These are phyloP conservation scores for Fragosphaeria purpurea DNA, from an alignment of 2,329 filamentous ascomycete genomes.

Conservation along the genomic window DNA sequence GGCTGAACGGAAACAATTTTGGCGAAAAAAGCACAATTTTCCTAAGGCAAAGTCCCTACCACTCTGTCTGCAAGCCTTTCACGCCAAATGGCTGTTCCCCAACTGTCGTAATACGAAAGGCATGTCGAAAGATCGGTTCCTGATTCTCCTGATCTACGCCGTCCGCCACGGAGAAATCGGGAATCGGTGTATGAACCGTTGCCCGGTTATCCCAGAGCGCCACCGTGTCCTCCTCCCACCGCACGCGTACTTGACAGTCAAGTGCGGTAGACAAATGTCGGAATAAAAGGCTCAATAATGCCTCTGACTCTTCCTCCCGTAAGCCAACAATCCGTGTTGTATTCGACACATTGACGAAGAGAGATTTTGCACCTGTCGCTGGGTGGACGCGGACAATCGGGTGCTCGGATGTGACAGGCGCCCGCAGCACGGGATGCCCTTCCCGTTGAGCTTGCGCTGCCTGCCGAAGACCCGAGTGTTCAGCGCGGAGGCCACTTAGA, in stretches of 20 bases:
- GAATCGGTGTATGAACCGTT: conserved; percentile 25
- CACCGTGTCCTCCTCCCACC: conserved; percentile 55
- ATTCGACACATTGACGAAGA: conserved; percentile 60
- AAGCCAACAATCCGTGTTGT: conserved; percentile 53
- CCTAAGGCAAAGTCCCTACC: too few relatives aligned
- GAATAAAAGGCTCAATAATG: conserved; percentile 60
- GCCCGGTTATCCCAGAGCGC: conserved; percentile 61
- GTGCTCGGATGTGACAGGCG: conserved; percentile 57
- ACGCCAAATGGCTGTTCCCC: too few relatives aligned
- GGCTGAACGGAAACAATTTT: too few relatives aligned
- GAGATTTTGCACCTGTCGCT: conserved; percentile 66
- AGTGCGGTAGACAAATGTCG: conserved; percentile 43
- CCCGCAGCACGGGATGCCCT: conserved; percentile 21
- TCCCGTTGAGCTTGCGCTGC: conserved; percentile 25
- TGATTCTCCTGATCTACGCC: too few relatives aligned
- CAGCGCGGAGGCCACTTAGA: conserved; percentile 25
- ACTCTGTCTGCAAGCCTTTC: too few relatives aligned
- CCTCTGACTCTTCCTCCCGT: conserved; percentile 58
- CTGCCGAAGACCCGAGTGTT: conserved; percentile 25
- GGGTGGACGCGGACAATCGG: conserved; percentile 78
- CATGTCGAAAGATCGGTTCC: too few relatives aligned
- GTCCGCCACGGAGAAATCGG: too few relatives aligned
- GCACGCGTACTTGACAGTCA: conserved; percentile 58
- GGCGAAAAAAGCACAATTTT: too few relatives aligned
- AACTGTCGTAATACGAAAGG: too few relatives aligned